Evolutionary conservation across 2,329 filamentous ascomycete species (phyloP).

Genomic region (Trematosphaeria pertusa): DNA sequence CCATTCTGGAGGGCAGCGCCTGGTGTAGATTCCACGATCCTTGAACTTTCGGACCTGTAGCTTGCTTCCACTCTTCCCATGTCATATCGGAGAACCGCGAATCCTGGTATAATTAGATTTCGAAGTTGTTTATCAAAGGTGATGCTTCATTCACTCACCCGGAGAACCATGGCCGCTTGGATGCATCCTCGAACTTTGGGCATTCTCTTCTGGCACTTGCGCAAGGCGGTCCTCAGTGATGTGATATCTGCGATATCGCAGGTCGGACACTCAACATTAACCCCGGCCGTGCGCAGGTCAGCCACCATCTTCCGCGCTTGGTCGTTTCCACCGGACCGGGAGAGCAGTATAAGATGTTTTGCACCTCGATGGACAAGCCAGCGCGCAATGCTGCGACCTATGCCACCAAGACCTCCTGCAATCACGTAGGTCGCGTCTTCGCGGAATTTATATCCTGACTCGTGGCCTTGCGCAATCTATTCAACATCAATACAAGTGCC

Average conservation of each 20-base stretch:
- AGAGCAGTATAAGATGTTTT: conserved; percentile 26
- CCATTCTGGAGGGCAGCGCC: conserved; percentile 7
- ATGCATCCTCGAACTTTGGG: conserved; percentile 21
- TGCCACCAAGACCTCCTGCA: conserved; percentile 31
- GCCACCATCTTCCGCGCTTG: not conserved
- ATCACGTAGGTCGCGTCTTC: conserved; percentile 29
- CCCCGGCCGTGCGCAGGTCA: not conserved
- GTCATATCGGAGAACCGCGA: conserved; percentile 16
- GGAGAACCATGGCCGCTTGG: conserved; percentile 21
- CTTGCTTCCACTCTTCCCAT: conserved; percentile 9
- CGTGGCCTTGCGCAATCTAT: conserved; percentile 8
- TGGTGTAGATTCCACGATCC: conserved; percentile 22
- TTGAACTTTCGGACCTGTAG: conserved; percentile 6
- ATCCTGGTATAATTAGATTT: no score
- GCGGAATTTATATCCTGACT: conserved; percentile 12
- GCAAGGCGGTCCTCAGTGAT: not conserved
- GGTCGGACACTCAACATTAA: not conserved
- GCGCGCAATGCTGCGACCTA: conserved; percentile 27
- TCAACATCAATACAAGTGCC: not conserved
- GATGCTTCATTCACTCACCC: no score
- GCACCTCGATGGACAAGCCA: conserved; percentile 30
- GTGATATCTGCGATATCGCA: conserved; percentile 1
- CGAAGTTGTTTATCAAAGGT: no score
- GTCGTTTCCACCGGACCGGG: not conserved
- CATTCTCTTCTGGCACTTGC: not conserved